Evolutionary conservation across 139 green algal genomes (phyloP).

Genomic region (Picochlorum sp.): DNA sequence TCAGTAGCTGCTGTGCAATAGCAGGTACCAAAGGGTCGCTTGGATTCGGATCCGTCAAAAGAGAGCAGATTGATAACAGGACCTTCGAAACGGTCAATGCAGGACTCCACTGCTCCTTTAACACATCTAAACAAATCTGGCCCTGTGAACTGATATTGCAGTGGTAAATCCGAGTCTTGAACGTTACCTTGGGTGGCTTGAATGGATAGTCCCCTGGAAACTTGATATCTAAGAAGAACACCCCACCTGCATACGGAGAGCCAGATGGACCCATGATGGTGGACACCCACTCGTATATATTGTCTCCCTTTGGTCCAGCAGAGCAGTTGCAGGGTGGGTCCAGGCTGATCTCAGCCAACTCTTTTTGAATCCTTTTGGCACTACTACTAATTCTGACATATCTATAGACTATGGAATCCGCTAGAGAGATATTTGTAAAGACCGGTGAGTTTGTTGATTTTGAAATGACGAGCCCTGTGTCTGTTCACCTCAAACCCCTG

Average conservation of each 20-base stretch:
- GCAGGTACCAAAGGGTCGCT: constrained; percentile 80
- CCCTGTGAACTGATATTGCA: constrained; percentile 88
- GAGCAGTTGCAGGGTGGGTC: constrained; percentile 89
- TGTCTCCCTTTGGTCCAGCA: constrained; percentile 95
- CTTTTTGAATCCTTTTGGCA: constrained; percentile 81
- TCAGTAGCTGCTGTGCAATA: constrained; percentile 82
- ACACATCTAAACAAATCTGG: constrained; percentile 83
- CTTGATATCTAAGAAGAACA: constrained; percentile 94
- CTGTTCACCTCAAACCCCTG: too few relatives aligned
- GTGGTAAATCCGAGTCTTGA: constrained; percentile 89
- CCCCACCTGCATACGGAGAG: constrained; percentile 77
- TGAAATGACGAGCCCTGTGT: too few relatives aligned
- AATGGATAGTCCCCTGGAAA: constrained; percentile 96
- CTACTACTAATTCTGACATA: constrained; percentile 28
- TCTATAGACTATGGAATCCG: too few relatives aligned
- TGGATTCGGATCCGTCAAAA: constrained; percentile 91
- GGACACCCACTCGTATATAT: constrained; percentile 95
- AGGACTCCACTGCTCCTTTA: constrained; percentile 89
- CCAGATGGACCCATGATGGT: constrained; percentile 84
- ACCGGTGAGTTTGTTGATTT: too few relatives aligned
- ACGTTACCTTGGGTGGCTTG: constrained; percentile 85
- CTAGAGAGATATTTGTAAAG: too few relatives aligned
- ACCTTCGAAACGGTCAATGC: constrained; percentile 83
- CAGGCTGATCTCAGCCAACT: constrained; percentile 89
- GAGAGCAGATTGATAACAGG: constrained; percentile 82